Evolutionary conservation across 2,329 filamentous ascomycete genomes (phyloP).

Genomic region (Talaromyces rugulosus): DNA sequence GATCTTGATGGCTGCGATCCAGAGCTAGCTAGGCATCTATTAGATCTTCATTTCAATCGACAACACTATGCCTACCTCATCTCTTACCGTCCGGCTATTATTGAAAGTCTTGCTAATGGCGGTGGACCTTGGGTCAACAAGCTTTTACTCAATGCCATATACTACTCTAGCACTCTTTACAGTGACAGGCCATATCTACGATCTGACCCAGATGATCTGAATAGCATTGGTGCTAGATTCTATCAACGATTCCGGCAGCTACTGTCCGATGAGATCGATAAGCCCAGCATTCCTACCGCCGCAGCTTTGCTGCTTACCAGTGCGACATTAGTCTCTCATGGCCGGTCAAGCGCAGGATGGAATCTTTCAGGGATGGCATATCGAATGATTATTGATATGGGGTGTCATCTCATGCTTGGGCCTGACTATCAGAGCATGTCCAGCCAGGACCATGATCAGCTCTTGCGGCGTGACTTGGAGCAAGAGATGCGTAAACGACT

Average conservation of each 20-base stretch:
- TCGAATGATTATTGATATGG: slow-evolving; percentile 39
- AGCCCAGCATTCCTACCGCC: slow-evolving; percentile 32
- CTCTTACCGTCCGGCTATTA: slow-evolving; percentile 37
- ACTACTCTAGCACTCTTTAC: slow-evolving; percentile 32
- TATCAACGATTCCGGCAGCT: slow-evolving; percentile 32
- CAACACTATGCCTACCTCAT: slow-evolving; percentile 37
- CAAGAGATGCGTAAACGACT: slow-evolving; percentile 16
- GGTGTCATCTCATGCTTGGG: slow-evolving; percentile 26
- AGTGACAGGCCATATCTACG: slow-evolving; percentile 32
- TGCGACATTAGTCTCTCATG: slow-evolving; percentile 30
- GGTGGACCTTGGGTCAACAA: slow-evolving; percentile 35
- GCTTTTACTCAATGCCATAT: slow-evolving; percentile 38
- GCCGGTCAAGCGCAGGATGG: slow-evolving; percentile 34
- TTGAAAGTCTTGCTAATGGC: slow-evolving; percentile 33
- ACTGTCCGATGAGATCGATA: slow-evolving; percentile 29
- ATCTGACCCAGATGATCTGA: slow-evolving; percentile 26
- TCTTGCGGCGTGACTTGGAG: slow-evolving; percentile 6
- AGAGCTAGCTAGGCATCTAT: slow-evolving; percentile 34
- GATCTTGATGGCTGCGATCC: slow-evolving; percentile 31
- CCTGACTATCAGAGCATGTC: slow-evolving; percentile 3
- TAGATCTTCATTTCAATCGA: slow-evolving; percentile 37
- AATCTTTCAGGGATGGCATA: slow-evolving; percentile 34
- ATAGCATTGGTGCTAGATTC: slow-evolving; percentile 29
- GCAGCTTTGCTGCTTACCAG: slow-evolving; percentile 30
- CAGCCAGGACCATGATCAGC: slow-evolving; percentile 5